These are phyloP conservation scores for Pythium diclinum DNA, from an alignment of 352 stramenopile species.

Conservation along the genomic window DNA sequence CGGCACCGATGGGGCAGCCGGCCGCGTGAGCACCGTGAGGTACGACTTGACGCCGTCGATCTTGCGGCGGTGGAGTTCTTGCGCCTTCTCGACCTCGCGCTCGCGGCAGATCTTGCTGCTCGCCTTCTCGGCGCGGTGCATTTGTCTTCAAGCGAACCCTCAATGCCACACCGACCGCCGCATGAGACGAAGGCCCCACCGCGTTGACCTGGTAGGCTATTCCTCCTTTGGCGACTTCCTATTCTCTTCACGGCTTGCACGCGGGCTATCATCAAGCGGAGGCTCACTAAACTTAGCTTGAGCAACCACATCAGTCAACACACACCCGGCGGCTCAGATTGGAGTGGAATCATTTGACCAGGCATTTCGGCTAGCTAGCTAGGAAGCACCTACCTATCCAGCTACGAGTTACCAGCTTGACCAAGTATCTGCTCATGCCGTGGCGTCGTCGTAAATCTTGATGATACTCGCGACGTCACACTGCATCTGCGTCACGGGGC, in stretches of 20 bases:
- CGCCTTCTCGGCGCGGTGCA: slow-evolving; percentile 74
- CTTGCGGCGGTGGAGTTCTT: slow-evolving; percentile 70
- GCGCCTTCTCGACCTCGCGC: slow-evolving; percentile 63
- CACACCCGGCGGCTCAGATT: neutral
- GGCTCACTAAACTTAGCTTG: neutral
- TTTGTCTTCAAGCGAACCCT: neutral
- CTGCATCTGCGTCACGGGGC: slow-evolving; percentile 75
- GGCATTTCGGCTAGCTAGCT: neutral
- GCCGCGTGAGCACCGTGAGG: slow-evolving; percentile 34
- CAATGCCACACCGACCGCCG: neutral
- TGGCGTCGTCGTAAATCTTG: slow-evolving; percentile 82
- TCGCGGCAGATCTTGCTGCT: slow-evolving; percentile 76
- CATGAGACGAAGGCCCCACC: slow-evolving; percentile 1
- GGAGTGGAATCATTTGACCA: neutral
- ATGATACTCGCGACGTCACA: slow-evolving; percentile 57
- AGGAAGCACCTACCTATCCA: neutral
- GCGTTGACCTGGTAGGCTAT: neutral
- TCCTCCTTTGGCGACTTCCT: neutral
- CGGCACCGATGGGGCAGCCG: slow-evolving; percentile 17
- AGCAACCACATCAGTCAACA: neutral
- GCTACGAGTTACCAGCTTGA: neutral
- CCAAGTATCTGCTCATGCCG: slow-evolving; percentile 12
- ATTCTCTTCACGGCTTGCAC: neutral
- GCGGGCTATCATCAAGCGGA: neutral
- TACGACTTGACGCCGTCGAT: slow-evolving; percentile 66